Percentiles rank a stretch among this genome's conserved stretches.
These are phyloP conservation scores for Boletus sp. DNA, from an alignment of 768 basidiomycete genomes.

Conservation along the genomic window DNA sequence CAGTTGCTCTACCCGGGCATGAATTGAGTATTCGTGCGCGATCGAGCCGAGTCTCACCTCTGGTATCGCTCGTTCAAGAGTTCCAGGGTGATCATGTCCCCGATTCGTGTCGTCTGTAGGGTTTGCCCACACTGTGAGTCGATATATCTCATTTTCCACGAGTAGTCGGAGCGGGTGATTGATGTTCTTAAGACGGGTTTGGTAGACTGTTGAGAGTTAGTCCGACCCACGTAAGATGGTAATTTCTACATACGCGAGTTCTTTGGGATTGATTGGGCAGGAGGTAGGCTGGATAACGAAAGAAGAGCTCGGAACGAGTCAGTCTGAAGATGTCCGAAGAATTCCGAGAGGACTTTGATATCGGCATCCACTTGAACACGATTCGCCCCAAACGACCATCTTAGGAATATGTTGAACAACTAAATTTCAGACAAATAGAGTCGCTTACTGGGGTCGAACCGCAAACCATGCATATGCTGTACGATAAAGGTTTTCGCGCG, in stretches of 20 bases:
- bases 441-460: conserved; percentile 82
- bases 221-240: neutral
- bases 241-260: conserved; percentile 37
- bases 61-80: conserved; percentile 53
- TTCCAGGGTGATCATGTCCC: conserved; percentile 56
- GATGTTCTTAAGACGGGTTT: conserved; percentile 56
- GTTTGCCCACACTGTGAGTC: conserved; percentile 88
- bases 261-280: conserved; percentile 43
- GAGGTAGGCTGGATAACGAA: conserved; percentile 60
- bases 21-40: neutral
- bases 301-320: conserved; percentile 63
- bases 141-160: conserved; percentile 86
- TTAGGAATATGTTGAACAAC: conserved; percentile 29
- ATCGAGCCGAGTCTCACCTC: conserved; percentile 46
- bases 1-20: conserved; percentile 50
- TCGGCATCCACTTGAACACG: conserved; percentile 88
- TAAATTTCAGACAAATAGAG: neutral
- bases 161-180: conserved; percentile 78
- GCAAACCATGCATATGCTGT: conserved; percentile 91
- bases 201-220: conserved; percentile 45
- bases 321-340: conserved; percentile 69
- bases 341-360: conserved; percentile 81
- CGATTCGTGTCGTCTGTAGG: conserved; percentile 73
- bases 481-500: conserved; percentile 73
- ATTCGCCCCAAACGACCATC: conserved; percentile 96